These are phyloP conservation scores for Monosporascus ibericus DNA, from an alignment of 2,329 filamentous ascomycete genomes.

Conservation along the genomic window DNA sequence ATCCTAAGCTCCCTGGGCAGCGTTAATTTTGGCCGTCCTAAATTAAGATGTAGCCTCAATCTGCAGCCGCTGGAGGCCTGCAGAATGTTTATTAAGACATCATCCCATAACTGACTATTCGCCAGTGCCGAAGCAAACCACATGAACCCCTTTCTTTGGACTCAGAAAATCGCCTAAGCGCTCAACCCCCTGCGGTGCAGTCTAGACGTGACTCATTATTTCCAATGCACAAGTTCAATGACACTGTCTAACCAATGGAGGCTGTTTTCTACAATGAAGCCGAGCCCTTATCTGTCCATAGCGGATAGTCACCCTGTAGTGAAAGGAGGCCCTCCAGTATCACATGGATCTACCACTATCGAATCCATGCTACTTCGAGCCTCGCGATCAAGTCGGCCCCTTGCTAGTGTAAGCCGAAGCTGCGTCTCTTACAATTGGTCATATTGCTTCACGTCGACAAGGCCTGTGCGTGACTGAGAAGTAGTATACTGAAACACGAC, in stretches of 20 bases:
- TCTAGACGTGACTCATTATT: conserved; percentile 1
- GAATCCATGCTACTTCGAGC: no score
- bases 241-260: conserved; percentile 8
- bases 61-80: conserved; percentile 28
- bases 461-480: no score
- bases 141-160: neutral
- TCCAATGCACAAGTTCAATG: neutral
- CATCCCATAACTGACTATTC: conserved; percentile 13
- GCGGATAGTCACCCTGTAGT: no score
- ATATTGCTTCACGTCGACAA: no score
- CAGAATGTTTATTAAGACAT: conserved; percentile 28
- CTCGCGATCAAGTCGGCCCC: no score
- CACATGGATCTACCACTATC: no score
- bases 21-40: conserved; percentile 30
- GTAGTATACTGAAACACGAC: no score
- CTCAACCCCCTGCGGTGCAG: neutral
- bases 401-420: no score
- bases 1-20: conserved; percentile 2
- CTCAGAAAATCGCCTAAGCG: neutral
- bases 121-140: neutral
- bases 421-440: no score
- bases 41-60: conserved; percentile 30
- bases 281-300: no score
- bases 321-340: no score
- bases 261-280: neutral